Conservation (phyloP, 345 rosid species). For the Hevea brasiliensis region DNA sequence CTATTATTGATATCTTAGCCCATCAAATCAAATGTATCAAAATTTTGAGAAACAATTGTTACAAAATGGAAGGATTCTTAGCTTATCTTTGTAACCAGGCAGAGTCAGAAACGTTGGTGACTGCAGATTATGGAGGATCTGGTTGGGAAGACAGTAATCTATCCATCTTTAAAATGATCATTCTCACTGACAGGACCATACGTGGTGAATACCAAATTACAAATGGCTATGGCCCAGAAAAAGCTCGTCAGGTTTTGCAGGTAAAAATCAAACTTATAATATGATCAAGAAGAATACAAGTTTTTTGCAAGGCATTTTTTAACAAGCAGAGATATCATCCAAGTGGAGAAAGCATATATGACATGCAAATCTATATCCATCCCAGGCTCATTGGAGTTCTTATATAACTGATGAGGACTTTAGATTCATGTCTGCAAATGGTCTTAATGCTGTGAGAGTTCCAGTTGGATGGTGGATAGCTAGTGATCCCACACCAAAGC, state of each 20-base stretch:
- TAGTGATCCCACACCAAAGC: conserved; percentile 35
- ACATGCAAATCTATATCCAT: background rate
- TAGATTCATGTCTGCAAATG: conserved; percentile 34
- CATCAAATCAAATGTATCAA: too few species aligned
- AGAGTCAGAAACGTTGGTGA: conserved; percentile 15
- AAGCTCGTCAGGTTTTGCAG: conserved; percentile 29
- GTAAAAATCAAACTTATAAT: conserved; percentile 15
- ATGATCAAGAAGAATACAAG: background rate
- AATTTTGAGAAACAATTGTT: too few species aligned
- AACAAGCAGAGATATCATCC: too few species aligned
- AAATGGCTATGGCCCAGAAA: conserved; percentile 41
- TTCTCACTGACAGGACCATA: background rate
- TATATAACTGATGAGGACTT: conserved; percentile 40
- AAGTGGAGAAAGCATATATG: too few species aligned
- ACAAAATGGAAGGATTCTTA: background rate
- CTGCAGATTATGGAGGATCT: conserved; percentile 33
- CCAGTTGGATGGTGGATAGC: conserved; percentile 49
- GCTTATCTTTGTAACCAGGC: background rate
- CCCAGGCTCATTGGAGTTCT: conserved; percentile 36
- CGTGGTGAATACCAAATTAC: conserved; percentile 39
- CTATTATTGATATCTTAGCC: too few species aligned
- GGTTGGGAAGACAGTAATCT: conserved; percentile 36
- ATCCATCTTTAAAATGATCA: conserved; percentile 35
- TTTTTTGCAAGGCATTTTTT: background rate
- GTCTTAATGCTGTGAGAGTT: conserved; percentile 39